Base-by-base conservation (phyloP, 805 yeast genomes). In the Ogataea kodamae region DNA sequence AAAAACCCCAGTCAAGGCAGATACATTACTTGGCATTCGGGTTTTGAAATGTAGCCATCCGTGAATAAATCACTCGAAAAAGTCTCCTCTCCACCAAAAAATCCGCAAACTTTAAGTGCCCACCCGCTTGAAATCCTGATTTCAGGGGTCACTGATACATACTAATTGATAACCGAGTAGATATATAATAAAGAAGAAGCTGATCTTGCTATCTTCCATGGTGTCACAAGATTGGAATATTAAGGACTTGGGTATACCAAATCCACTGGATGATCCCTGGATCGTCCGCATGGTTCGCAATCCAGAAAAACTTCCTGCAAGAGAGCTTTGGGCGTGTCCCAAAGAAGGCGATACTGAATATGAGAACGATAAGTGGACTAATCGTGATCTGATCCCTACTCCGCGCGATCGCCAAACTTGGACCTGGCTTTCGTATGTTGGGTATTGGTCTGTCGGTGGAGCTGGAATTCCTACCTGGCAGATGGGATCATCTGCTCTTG, bases 341-440 rank as follows among this genome's bases (percentile, higher is more conserved):
- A 46, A 44, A 17, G 53, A 55, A 17, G 57, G 45, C 7, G 53
- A 52, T 17, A 47, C 46, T n/a, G 47, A 45, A 12, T 54, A 50
- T 25, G 46, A 48, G 6, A 50, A 53, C 18, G 59, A 61, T 22
- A 35, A 46, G 4, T 37, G 59, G 44, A 58, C 64, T 5, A 66
- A 64, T 26, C 58, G 61, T 25, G 75, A 70, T 43, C 57, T 69
- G 20, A 61, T 65, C 12, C 74, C 75, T 16, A 52, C 68, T 39
- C 71, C 71, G 0, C 64, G 64, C 5, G 43, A 48, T 5, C 50
- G 76, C 42, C 57, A 76, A 34, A 64, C 69, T 0, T 73, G 77
- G 77, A 68, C 66, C 5, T 49, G 57, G 14, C 50, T 61, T 43
- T 62, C 67, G 20, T 70, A 61, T 44, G 46, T 65, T n/a, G 62